Base-by-base conservation (phyloP, 2,329 filamentous ascomycete species). In the Aureobasidium sp. region DNA sequence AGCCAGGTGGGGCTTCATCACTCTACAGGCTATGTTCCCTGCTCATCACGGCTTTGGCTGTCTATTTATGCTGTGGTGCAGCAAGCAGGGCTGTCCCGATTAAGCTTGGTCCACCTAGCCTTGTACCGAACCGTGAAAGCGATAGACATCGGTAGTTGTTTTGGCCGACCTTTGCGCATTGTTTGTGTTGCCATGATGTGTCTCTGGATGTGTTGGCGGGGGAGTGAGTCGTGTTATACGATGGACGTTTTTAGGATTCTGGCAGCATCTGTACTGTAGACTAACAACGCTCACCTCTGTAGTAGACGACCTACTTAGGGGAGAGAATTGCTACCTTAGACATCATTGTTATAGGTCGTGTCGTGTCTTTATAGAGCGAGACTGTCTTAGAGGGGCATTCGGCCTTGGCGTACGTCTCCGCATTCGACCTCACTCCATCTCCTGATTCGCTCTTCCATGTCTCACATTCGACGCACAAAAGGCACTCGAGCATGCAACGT, bases 201-300 rank as follows among this genome's bases (percentile, higher is more conserved):
- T n/a, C n/a, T n/a, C n/a, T n/a, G n/a, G n/a, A n/a, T n/a, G n/a
- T n/a, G n/a, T n/a, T n/a, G n/a, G n/a, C n/a, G n/a, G n/a, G n/a
- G n/a, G n/a, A n/a, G n/a, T n/a, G n/a, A n/a, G n/a, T n/a, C n/a
- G n/a, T n/a, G n/a, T n/a, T n/a, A n/a, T n/a, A n/a, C n/a, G n/a
- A n/a, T n/a, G n/a, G n/a, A n/a, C n/a, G n/a, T n/a, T n/a, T n/a
- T n/a, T n/a, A n/a, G n/a, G n/a, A n/a, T n/a, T n/a, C n/a, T n/a
- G n/a, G n/a, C n/a, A n/a, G n/a, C n/a, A n/a, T n/a, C n/a, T n/a
- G n/a, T n/a, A n/a, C n/a, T n/a, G n/a, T n/a, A n/a, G n/a, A n/a
- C n/a, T n/a, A n/a, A n/a, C n/a, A n/a, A n/a, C n/a, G n/a, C 78
- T 69, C 69, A 83, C 82, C 79, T 75, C 82, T 84, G 70, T 84